Base-by-base conservation (phyloP, 306 rosid genomes). In the Adenanthera pavonina region DNA sequence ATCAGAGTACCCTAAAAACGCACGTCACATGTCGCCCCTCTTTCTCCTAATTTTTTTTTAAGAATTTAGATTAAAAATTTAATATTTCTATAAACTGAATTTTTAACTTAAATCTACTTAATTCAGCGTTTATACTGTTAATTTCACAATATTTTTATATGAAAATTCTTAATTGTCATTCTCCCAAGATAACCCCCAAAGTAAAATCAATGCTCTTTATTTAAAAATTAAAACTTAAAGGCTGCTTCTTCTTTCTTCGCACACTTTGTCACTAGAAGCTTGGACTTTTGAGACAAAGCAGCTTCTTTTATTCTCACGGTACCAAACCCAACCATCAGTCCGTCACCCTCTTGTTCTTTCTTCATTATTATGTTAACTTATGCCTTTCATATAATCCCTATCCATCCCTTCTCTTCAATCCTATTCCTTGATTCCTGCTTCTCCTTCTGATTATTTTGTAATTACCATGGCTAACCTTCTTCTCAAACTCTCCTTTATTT, bases 381-480 rank as follows among this genome's bases (percentile, higher is more conserved):
- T 0, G 30, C 6, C 2, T 25, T 59, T 25, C 65, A 20, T 30
- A 25, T 59, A 67, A 3, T 43, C 5, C 48, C 43, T 25, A 25
- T 25, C 14, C 17, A 8, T 19, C 44, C 33, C 49, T 51, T 14
- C 46, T 44, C 33, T 36, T 72, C 80, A 4, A 47, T 13, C 5
- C 16, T 16, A 84, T 51, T 41, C 34, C 73, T 74, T 72, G 34
- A 47, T 64, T 51, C 36, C n/a, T 25, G 52, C 49, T 16, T 4
- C 48, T 60, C 7, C 16, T 60, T 5, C 36, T 40, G 13, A n/a
- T 16, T 51, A 2, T 2, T 44, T 12, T 11, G 3, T 47, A 11
- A 3, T 51, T 30, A 59, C 43, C 57, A 90, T 92, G 94, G 82
- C 76, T 69, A 77, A 36, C 16, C 33, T 59, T 56, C 43, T 76